Evolutionary conservation across 1,284 basidiomycete genomes (phyloP), one percentile per base, ranked within the genome.

Genomic region (Sphagnurus paluster): DNA sequence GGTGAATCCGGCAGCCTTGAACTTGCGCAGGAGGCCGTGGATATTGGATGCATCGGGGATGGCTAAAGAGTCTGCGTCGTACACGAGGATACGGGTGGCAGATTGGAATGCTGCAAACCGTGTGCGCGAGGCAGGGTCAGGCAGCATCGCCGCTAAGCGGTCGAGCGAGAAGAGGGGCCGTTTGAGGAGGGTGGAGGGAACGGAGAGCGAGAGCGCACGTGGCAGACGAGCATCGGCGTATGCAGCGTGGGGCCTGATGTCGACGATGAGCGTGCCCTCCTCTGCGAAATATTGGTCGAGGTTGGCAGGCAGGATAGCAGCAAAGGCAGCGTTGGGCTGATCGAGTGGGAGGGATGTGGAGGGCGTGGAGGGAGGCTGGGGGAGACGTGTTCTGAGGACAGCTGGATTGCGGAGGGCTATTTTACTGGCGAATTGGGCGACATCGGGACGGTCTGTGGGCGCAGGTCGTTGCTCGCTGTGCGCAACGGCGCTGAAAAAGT

Each of bases 161-260:
- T 80, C 72, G 7, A 94, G 76, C 20, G 86, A 84, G 68, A 92
- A 95, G 5, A 83, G 75, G 0, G 91, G 91, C 0, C 93, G 84
- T 52, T 93, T 93, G 60, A 99, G 85, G 20, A 98, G 82, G 0
- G 95, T 98, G 3, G 93, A 94, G 0, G 95, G 95, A 4, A 97
- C 90, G 37, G 91, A 92, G 47, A 98, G 79, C 33, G 92, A 93
- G 52, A 97, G 74, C n/a, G 94, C 87, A 33, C 70, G 59, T 23
- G 77, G 76, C 23, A 95, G 56, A 41, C 92, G 85, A 9, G 83
- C 84, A 11, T 74, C 62, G 1, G 78, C 67, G 61, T 82, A 87
- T 5, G 86, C 79, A 9, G 84, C 85, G 63, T 91, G 88, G 1
- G 93, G 84, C 0, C 95, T 84, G 46, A 98, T 87, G 68, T 98